Evolutionary conservation across 352 stramenopile species (phyloP).

Genomic region (Globisporangium canariense): DNA sequence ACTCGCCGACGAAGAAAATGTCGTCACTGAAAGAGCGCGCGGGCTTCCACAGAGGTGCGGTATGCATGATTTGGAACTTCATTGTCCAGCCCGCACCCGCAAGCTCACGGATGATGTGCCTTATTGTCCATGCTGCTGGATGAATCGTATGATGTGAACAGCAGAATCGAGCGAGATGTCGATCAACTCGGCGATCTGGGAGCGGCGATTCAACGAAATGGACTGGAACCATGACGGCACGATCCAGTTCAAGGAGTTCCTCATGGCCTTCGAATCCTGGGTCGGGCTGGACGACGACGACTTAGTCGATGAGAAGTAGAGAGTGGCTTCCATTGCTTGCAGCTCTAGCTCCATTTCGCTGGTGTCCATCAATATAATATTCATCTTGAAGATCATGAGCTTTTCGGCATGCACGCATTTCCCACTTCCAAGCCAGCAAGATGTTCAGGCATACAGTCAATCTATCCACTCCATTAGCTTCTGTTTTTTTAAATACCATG

Average conservation of each 20-base stretch:
- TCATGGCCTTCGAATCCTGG: constrained; percentile 87
- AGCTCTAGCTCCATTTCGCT: background rate
- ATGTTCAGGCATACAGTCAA: constrained; percentile 1
- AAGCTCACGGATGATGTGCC: constrained; percentile 2
- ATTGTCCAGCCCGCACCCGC: background rate
- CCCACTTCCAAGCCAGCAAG: too few species aligned
- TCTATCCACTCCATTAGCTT: constrained; percentile 12
- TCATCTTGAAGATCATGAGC: too few species aligned
- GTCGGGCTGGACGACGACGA: constrained; percentile 79
- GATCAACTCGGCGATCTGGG: constrained; percentile 72
- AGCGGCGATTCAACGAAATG: constrained; percentile 85
- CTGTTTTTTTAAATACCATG: constrained; percentile 29
- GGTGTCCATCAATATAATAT: background rate
- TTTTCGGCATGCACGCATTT: too few species aligned
- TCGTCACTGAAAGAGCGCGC: constrained; percentile 27
- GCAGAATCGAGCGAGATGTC: constrained; percentile 33
- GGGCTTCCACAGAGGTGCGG: constrained; percentile 14
- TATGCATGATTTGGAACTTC: background rate
- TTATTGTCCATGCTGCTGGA: background rate
- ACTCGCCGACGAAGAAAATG: constrained; percentile 81
- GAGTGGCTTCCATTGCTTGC: background rate
- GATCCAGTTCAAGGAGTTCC: constrained; percentile 89
- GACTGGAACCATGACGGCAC: constrained; percentile 83
- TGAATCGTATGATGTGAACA: background rate
- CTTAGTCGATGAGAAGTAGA: constrained; percentile 12